Evolutionary conservation across 805 yeast species (phyloP).

Genomic region (Pichia membranifaciens): DNA sequence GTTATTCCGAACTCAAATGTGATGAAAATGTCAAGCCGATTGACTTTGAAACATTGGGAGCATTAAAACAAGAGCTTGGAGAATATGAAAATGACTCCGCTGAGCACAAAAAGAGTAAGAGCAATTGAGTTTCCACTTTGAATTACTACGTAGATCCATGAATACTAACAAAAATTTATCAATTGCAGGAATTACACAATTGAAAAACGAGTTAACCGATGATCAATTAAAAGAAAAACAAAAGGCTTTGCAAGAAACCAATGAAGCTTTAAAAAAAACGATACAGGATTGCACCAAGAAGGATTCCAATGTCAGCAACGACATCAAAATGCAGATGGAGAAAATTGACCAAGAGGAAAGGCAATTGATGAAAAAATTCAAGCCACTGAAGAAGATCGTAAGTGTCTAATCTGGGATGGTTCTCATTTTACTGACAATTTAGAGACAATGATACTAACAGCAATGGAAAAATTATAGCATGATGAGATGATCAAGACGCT

Average conservation of each 20-base stretch:
- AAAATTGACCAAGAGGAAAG: neutral
- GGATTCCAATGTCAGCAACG: neutral
- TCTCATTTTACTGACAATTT: neutral
- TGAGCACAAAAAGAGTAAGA: constrained; percentile 3
- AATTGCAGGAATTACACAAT: constrained; percentile 2
- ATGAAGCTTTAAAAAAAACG: neutral
- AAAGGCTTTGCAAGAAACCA: neutral
- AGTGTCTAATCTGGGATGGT: neutral
- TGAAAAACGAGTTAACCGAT: constrained; percentile 3
- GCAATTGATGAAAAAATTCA: neutral
- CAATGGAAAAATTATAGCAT: constrained; percentile 3
- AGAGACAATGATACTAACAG: constrained; percentile 3
- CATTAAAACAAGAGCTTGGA: neutral
- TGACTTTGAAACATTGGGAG: constrained; percentile 7
- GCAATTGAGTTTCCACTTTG: neutral
- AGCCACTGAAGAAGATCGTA: constrained; percentile 8
- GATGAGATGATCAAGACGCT: constrained; percentile 8
- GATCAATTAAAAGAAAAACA: neutral
- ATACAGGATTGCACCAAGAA: neutral
- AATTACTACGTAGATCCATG: no score
- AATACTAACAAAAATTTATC: constrained; percentile 2
- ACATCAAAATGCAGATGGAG: neutral
- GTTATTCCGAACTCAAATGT: constrained; percentile 25
- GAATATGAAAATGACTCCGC: neutral
- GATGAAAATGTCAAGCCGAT: neutral